These are phyloP conservation scores for Picea engelmannii DNA, from an alignment of 83 land plant species.

Conservation along the genomic window DNA sequence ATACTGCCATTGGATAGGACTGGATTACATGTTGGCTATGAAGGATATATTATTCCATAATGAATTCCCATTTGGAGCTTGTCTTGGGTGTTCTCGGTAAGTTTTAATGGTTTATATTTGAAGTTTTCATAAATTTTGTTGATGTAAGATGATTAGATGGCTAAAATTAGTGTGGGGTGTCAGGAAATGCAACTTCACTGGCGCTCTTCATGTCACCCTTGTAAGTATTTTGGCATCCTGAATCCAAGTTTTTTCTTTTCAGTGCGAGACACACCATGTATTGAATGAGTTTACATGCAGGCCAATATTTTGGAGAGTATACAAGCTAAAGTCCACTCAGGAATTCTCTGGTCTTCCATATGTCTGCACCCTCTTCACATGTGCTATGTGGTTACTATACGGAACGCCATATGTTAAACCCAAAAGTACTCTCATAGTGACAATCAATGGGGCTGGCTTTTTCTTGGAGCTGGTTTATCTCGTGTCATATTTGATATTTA, in stretches of 20 bases:
- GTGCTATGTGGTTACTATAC: slow-evolving; percentile 40
- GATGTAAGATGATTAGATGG: no score
- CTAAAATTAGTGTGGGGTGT: no score
- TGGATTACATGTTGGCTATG: no score
- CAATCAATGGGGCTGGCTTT: slow-evolving; percentile 42
- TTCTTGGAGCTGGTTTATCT: slow-evolving; percentile 31
- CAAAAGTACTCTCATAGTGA: slow-evolving; percentile 30
- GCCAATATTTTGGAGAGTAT: slow-evolving; percentile 36
- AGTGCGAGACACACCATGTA: no score
- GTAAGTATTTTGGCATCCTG: slow-evolving; percentile 2
- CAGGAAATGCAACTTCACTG: slow-evolving; percentile 29
- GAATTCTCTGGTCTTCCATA: slow-evolving; percentile 38
- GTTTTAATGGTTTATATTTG: no score
- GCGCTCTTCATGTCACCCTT: slow-evolving; percentile 24
- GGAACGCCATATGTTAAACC: slow-evolving; percentile 30
- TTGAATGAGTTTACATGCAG: slow-evolving; percentile 18
- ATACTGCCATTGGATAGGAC: no score
- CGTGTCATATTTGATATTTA: slow-evolving; percentile 22
- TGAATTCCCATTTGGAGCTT: no score
- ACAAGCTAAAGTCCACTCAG: slow-evolving; percentile 33
- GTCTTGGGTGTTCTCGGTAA: no score
- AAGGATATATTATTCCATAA: no score
- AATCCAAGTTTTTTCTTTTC: neutral
- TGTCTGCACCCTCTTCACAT: slow-evolving; percentile 38
- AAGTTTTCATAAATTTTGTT: no score